Percentiles rank a stretch among this genome's conserved stretches.
phyloP scores from a whole-genome alignment of 176 grass and related monocot species.

The Zea luxurians region DNA sequence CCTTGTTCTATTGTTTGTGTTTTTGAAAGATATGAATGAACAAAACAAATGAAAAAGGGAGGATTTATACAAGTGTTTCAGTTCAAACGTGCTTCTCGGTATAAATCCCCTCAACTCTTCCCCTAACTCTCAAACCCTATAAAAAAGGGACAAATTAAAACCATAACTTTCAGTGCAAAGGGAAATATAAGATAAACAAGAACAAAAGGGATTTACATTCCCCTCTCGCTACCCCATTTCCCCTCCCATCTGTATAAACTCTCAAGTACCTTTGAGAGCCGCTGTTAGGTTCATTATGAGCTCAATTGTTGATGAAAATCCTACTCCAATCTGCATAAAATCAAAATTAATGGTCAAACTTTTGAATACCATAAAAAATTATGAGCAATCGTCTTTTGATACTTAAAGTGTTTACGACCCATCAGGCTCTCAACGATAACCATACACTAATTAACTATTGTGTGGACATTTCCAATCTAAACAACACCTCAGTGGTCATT shows the following conservation, averaged over 20 bases:
- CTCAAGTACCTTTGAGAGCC: constrained; percentile 48
- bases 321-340: constrained; percentile 65
- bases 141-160: neutral
- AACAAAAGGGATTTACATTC: neutral
- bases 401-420: neutral
- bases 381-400: neutral
- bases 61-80: neutral
- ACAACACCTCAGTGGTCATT: neutral
- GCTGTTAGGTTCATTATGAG: constrained; percentile 58
- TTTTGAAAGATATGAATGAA: neutral
- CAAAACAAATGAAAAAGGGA: neutral
- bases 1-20: neutral
- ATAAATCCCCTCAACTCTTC: neutral
- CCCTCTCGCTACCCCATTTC: neutral
- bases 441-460: neutral
- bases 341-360: neutral
- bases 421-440: neutral
- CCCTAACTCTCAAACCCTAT: neutral
- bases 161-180: neutral
- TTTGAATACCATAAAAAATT: neutral
- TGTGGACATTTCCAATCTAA: neutral
- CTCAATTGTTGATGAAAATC: constrained; percentile 53
- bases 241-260: neutral
- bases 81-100: neutral
- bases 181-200: neutral